Base-by-base conservation (phyloP, 2,329 filamentous ascomycete species). In the Venturia carpophila region DNA sequence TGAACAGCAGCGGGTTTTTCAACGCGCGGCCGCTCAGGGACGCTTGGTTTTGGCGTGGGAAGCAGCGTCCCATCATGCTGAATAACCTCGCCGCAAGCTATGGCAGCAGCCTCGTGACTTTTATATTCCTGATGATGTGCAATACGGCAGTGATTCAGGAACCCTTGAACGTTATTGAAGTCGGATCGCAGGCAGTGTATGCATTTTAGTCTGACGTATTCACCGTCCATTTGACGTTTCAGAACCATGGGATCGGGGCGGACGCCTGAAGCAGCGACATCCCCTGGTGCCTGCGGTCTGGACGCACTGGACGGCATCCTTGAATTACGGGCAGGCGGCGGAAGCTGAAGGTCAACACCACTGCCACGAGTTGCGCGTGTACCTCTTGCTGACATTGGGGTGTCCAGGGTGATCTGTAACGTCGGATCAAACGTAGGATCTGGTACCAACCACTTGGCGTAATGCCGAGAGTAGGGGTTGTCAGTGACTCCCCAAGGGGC, bases 61-160 rank as follows among this genome's bases (percentile, higher is more conserved):
- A 63, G 21, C n/a, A 21, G 27, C 4, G 34, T 52, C 21, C 64
- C 64, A 37, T 63, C 45, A 43, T n/a, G 27, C 17, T 61, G n/a
- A 21, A 66, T 41, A 41, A 55, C 30, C n/a, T 62, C 41, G 19
- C 94, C 94, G 70, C 91, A 95, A 67, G 90, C 89, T 65, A 92
- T 83, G 42, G 93, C 94, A 68, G 94, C 94, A 72, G 92, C 91
- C 75, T 97, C 93, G 72, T 99, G 94, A 71, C 91, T 97, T 78
- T 96, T 93, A 80, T 92, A 97, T 68, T 95, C 92, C 66, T 91
- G 84, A 73, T 89, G 90, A 77, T 99, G 94, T 34, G 92, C 92
- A 71, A 99, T 97, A 66, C 94, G 91, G 74, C 93, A 97, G 74
- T 99, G 94, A 73, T 99, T 99, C 79, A 99, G 94, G 77, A 97